Base-by-base conservation (phyloP, 768 basidiomycete genomes). In the Phanerodontia chrysosporium region DNA sequence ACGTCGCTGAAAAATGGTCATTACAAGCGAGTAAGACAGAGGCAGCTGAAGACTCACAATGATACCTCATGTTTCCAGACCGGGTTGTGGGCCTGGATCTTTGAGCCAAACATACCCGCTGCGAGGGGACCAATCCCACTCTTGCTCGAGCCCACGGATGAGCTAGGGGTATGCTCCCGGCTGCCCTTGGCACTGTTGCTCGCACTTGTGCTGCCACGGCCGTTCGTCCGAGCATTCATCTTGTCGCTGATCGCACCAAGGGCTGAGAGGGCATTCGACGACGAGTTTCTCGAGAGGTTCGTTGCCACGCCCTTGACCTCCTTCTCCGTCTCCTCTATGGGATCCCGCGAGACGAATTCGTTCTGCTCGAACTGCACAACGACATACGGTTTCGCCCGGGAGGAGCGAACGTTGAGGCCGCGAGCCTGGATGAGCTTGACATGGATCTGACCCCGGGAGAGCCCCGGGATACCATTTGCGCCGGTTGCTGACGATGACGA, bases 1-100 rank as follows among this genome's bases (percentile, higher is more conserved):
- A 98, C 90, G 74, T 99, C 97, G 80, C 96, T 98, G 72, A 42
- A 36, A 21, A 32, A 49, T 51, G 32, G 59, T 24, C 45, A 29
- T 18, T 45, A 27, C 22, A 29, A 64, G 25, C 62, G 55, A 29
- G 49, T 32, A 51, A 21, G 16, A 24, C 57, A 39, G 22, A 39
- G 58, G 60, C 53, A 59, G 60, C 22, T 25, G 39, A 44, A n/a
- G 8, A 82, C 95, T 74, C 74, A 98, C 96, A 99, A 99, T 45
- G 92, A 87, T 32, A 98, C 97, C 72, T 98, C 90, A 72, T 98
- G 96, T 76, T 99, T 99, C 97, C 97, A 99, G 22, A 95, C 87
- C 12, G 97, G 96, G 76, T 94, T 98, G 68, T 92, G 82, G 58
- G 91, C 81, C 21, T 85, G 86, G 36, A 84, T 72, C 52, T 85